Evolutionary conservation across 768 basidiomycete species (phyloP), one percentile per base, ranked within the genome.

Genomic region (Pluteus cervinus): DNA sequence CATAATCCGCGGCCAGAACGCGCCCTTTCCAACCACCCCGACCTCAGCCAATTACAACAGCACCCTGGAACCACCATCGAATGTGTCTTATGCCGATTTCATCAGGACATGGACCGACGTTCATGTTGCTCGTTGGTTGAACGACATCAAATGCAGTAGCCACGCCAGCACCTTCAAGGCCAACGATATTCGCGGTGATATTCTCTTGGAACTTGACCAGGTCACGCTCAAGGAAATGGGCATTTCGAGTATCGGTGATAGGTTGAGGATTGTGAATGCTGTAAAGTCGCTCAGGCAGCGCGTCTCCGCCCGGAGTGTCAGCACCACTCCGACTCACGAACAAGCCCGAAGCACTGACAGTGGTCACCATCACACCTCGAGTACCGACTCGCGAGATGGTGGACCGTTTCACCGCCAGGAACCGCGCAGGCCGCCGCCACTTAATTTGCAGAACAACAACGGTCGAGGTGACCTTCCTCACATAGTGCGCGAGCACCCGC

Each of bases 131-230:
- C 66, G 67, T 32, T 99, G 93, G 86, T 71, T 99, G 23, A 50
- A 69, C 0, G 78, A 88, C 12, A 79, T 86, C 50, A 85, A 78
- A 51, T 91, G 90, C 50, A 72, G 63, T 0, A 67, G 69, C 25
- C 83, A 82, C 52, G 76, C 81, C 7, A 58, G 68, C 6, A 66
- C 71, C 0, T 99, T 99, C 65, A 75, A 69, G 33, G 69, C 73
- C 4, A 86, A 94, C 62, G 94, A 99, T 54, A 94, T 99, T 50
- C 66, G 89, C 35, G 92, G 94, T 4, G 85, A 89, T 53, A 81
- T 99, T 15, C 63, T 99, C 12, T 70, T 97, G 34, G 96, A 99
- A 45, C 65, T 98, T 30, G 94, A 98, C 53, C 87, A 92, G 58
- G 59, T 66, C 5, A 83, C 80, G 2, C 63, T 99, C 34, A 88